A percentile compares a stretch with the other conserved stretches of the same genome.
These are phyloP conservation scores for Linnemannia schmuckeri DNA, from an alignment of 192 early-diverging fungal species.

Conservation along the genomic window DNA sequence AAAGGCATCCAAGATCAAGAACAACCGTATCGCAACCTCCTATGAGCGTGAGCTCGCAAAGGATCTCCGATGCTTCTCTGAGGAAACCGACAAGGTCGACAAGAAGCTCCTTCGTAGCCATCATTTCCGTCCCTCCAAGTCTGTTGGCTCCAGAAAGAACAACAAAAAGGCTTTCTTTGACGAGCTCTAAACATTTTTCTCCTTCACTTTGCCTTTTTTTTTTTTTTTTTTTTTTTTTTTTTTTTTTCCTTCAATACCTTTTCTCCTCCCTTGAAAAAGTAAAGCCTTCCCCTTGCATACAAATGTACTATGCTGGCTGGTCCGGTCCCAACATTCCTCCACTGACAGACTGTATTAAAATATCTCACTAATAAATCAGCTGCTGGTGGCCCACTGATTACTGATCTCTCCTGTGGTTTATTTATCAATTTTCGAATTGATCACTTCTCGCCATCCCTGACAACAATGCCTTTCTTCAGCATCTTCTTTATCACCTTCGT, in stretches of 20 bases:
- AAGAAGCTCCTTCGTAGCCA: constrained; percentile 26
- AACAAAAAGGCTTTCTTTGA: constrained; percentile 7
- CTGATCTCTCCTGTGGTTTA: too few species aligned
- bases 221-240: constrained; percentile 11
- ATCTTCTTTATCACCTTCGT: not conserved
- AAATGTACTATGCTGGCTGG: not conserved
- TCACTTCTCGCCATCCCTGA: not conserved
- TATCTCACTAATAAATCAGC: not conserved
- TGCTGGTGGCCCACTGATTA: not conserved
- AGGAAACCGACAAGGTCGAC: constrained; percentile 22
- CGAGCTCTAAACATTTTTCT: constrained; percentile 1
- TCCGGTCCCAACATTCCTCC: not conserved
- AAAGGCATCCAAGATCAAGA: constrained; percentile 37
- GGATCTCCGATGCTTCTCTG: constrained; percentile 13
- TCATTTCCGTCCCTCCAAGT: not conserved
- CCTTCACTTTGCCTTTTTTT: not conserved
- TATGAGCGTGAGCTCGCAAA: constrained; percentile 26
- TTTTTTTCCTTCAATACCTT: not conserved
- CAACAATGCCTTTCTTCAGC: not conserved
- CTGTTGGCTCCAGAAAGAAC: constrained; percentile 14
- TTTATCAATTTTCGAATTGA: too few species aligned
- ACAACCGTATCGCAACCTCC: constrained; percentile 23
- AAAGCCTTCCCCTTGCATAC: not conserved
- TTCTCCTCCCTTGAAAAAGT: not conserved
- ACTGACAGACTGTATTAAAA: not conserved